Base-by-base conservation (phyloP, 169 alveolate species). In the Cryptosporidium meleagridis region DNA sequence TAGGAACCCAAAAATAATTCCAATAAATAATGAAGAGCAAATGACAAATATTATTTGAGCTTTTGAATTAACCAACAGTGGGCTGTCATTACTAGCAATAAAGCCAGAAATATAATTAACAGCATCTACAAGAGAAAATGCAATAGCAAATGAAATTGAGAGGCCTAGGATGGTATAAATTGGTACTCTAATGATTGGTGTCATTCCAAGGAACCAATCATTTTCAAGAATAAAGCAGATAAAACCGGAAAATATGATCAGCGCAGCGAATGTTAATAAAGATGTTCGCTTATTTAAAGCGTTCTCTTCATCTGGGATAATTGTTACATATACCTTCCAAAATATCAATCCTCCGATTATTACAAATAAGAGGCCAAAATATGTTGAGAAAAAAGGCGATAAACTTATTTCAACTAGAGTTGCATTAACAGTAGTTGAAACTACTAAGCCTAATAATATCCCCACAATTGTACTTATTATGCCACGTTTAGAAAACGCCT, bases 151-250 rank as follows among this genome's bases (percentile, higher is more conserved):
- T 18, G 99, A 94, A 39, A 97, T 95, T 26, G 99, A 95, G 16
- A 97, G 95, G 65, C 99, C 99, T 52, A 97, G 93, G 8, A 97
- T 55, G n/a, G 98, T 95, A 94, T 97, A 97, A 18, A 96, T 91
- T 26, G 98, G 97, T 23, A 97, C 97, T 94, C 97, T 94, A 23
- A 89, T 26, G 16, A 92, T 0, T 9, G 97, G 92, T 3, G 97
- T 91, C 1, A 95, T 85, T 9, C 94, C 94, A 37, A 94, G 91
- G 67, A 96, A 95, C 99, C 99, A 97, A 37, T 96, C 92, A 85
- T 93, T 96, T 58, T 97, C 96, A 72, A 97, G 92, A 21, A 96
- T 85, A 92, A 97, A 95, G 75, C 99, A 97, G 21, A 97, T 86
- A 14, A 96, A 39, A n/a, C 99, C 99, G 51, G 98, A 94, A 16